phyloP scores from a whole-genome alignment of 2,329 filamentous ascomycete genomes.

The Xylariales sp. region DNA sequence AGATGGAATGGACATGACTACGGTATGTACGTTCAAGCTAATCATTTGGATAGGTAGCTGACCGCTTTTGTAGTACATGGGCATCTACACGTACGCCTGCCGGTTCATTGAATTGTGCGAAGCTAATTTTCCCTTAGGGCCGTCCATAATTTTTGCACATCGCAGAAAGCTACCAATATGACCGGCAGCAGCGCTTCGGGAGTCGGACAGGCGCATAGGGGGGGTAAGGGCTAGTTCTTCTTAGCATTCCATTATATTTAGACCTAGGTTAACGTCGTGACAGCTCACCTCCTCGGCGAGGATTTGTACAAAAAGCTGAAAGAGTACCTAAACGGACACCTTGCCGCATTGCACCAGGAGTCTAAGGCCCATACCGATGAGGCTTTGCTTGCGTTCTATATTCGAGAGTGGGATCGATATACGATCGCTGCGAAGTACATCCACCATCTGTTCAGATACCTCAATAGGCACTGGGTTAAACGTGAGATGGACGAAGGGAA shows the following conservation, averaged over 20 bases:
- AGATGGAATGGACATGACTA: constrained; percentile 92
- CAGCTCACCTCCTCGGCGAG: constrained; percentile 93
- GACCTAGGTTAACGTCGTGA: constrained; percentile 38
- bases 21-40: constrained; percentile 62
- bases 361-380: constrained; percentile 89
- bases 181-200: constrained; percentile 51
- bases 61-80: constrained; percentile 78
- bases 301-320: constrained; percentile 95
- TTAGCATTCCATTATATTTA: background rate
- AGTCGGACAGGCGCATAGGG: constrained; percentile 70
- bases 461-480: constrained; percentile 99
- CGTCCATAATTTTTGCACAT: constrained; percentile 99
- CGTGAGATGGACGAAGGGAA: constrained; percentile 98
- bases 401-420: constrained; percentile 95
- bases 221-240: constrained; percentile 63
- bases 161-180: constrained; percentile 87
- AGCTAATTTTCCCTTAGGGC: constrained; percentile 67
- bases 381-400: constrained; percentile 90
- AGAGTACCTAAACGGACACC: constrained; percentile 82
- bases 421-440: constrained; percentile 97
- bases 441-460: constrained; percentile 94
- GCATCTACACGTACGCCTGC: constrained; percentile 81
- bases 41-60: constrained; percentile 26
- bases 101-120: background rate
- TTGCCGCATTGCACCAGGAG: constrained; percentile 75